Evolutionary conservation across 2,329 filamentous ascomycete genomes (phyloP).

Genomic region (Penicillium verrucosum): DNA sequence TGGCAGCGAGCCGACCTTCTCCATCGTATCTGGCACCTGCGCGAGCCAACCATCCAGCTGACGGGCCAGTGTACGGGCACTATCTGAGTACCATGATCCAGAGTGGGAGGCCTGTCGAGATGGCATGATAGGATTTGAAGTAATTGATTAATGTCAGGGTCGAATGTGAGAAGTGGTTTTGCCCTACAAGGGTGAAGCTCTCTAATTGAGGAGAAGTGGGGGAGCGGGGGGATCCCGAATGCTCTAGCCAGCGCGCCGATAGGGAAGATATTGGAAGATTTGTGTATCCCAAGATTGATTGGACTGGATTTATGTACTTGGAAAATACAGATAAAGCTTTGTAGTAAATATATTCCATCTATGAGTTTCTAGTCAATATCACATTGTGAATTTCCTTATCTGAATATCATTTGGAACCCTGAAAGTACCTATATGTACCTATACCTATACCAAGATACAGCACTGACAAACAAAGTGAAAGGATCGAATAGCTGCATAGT

Average conservation of each 20-base stretch:
- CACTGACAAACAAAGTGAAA: background rate
- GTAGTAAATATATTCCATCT: background rate
- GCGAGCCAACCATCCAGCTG: conserved; percentile 75
- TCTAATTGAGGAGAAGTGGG: conserved; percentile 26
- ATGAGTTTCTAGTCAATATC: background rate
- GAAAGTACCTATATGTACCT: background rate
- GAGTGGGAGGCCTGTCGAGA: conserved; percentile 68
- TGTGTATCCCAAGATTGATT: background rate
- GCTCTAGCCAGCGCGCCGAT: background rate
- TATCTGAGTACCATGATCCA: conserved; percentile 78
- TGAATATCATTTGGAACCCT: background rate
- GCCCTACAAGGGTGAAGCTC: conserved; percentile 6
- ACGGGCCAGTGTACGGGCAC: conserved; percentile 55
- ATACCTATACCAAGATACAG: background rate
- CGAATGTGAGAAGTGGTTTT: conserved; percentile 2
- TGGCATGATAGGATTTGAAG: conserved; percentile 29
- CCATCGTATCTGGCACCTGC: conserved; percentile 64
- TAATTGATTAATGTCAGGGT: background rate
- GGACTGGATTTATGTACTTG: background rate
- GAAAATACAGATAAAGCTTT: background rate
- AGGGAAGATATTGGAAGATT: background rate
- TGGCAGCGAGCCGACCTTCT: conserved; percentile 64
- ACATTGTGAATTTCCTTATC: background rate
- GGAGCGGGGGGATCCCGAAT: conserved; percentile 18
- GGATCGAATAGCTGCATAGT: background rate